A percentile compares a stretch with the other conserved stretches of the same genome.
phyloP scores from a whole-genome alignment of 495 filamentous ascomycete genomes.

The Cladorrhinum samala region DNA sequence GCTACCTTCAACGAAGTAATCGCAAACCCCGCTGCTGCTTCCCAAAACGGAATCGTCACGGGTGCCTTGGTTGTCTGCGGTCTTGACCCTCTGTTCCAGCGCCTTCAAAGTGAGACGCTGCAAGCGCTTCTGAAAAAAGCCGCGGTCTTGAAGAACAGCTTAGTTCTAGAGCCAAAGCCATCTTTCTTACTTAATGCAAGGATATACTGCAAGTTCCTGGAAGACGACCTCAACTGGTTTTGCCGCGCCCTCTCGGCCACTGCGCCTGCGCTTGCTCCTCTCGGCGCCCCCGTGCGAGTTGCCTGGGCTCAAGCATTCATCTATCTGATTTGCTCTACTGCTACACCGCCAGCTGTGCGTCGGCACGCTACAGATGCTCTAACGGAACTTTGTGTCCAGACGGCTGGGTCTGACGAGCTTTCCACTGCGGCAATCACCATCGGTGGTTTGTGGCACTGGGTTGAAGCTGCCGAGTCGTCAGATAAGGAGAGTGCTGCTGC shows the following conservation, averaged over 20 bases:
- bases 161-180: conserved; percentile 63
- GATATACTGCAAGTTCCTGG: conserved; percentile 70
- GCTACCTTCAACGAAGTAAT: conserved; percentile 69
- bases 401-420: conserved; percentile 29
- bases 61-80: conserved; percentile 69
- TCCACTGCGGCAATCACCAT: conserved; percentile 52
- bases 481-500: conserved; percentile 74
- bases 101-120: conserved; percentile 36
- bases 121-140: conserved; percentile 50
- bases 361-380: conserved; percentile 54
- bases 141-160: conserved; percentile 53
- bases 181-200: conserved; percentile 80
- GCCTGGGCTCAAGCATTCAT: conserved; percentile 80
- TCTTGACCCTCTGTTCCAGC: conserved; percentile 43
- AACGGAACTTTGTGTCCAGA: conserved; percentile 51
- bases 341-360: conserved; percentile 51
- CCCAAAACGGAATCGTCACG: conserved; percentile 69
- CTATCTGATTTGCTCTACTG: conserved; percentile 61
- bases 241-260: conserved; percentile 61
- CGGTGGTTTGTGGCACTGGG: conserved; percentile 78
- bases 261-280: conserved; percentile 35
- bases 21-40: conserved; percentile 66
- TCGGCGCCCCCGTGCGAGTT: conserved; percentile 29
- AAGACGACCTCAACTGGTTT: conserved; percentile 73
- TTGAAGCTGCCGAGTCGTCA: conserved; percentile 51